Conservation (phyloP, 805 yeast species). For the Suhomyces pyralidae region DNA sequence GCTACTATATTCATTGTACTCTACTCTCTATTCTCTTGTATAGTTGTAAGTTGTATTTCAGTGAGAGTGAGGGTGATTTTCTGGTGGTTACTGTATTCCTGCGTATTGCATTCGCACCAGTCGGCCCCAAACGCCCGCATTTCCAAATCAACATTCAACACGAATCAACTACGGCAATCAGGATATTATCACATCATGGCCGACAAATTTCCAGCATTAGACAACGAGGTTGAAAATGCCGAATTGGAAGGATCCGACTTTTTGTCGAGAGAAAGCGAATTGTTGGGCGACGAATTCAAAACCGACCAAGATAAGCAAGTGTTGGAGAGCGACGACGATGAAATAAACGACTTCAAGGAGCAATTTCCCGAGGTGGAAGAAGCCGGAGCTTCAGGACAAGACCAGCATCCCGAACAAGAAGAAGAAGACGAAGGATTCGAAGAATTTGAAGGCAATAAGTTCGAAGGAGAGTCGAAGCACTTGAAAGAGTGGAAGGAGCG, state of each 20-base stretch:
- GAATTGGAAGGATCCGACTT: conserved; percentile 52
- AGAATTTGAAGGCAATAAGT: conserved; percentile 19
- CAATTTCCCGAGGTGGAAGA: conserved; percentile 60
- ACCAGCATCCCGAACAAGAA: conserved; percentile 15
- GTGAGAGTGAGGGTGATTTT: too few relatives aligned
- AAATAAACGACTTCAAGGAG: conserved; percentile 58
- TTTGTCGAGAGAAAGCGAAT: conserved; percentile 63
- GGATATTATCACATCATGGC: conserved; percentile 42
- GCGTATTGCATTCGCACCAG: too few relatives aligned
- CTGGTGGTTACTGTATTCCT: too few relatives aligned
- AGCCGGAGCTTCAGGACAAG: conserved; percentile 16
- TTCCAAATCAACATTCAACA: conserved; percentile 1
- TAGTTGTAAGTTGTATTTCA: too few relatives aligned
- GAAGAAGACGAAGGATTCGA: conserved; percentile 45
- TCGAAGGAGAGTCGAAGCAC: conserved; percentile 49
- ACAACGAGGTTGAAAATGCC: conserved; percentile 23
- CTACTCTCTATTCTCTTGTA: too few relatives aligned
- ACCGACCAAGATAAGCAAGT: conserved; percentile 58
- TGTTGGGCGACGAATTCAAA: conserved; percentile 68
- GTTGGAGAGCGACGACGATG: conserved; percentile 37
- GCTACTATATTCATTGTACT: too few relatives aligned
- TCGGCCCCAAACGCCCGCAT: neutral
- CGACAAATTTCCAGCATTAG: conserved; percentile 74
- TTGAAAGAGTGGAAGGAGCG: conserved; percentile 75
- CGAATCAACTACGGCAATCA: neutral